Conservation (phyloP, 2,329 filamentous ascomycete species). For the Exophiala mesophila region DNA sequence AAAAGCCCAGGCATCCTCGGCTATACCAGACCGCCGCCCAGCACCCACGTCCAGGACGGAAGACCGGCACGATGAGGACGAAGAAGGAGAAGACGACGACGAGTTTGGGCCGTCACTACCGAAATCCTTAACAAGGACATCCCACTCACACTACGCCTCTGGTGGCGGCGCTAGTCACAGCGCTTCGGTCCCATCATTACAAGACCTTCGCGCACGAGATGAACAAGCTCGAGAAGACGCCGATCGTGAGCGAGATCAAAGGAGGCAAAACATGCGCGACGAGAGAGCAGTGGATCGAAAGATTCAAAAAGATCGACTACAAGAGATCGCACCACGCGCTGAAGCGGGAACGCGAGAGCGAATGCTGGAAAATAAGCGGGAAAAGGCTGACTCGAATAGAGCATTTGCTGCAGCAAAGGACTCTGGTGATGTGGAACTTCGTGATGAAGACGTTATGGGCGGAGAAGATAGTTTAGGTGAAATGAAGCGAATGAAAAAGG, state of each 20-base stretch:
- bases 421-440: constrained; percentile 55
- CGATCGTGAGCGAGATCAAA: constrained; percentile 46
- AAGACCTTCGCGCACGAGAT: constrained; percentile 64
- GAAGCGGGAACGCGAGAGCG: constrained; percentile 79
- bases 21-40: no score
- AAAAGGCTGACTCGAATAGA: constrained; percentile 66
- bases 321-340: constrained; percentile 77
- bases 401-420: constrained; percentile 58
- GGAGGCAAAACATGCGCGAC: constrained; percentile 51
- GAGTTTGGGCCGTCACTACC: constrained; percentile 56
- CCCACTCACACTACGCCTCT: constrained; percentile 22
- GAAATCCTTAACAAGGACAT: constrained; percentile 21
- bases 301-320: constrained; percentile 65
- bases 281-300: constrained; percentile 62
- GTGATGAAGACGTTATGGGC: constrained; percentile 71
- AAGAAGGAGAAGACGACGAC: constrained; percentile 53
- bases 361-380: constrained; percentile 76
- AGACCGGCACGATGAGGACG: no score
- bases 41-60: no score
- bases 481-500: constrained; percentile 62
- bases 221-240: constrained; percentile 39
- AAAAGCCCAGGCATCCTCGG: constrained; percentile 34
- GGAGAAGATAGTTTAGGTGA: constrained; percentile 54
- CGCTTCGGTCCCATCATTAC: constrained; percentile 62
- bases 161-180: constrained; percentile 36